Evolutionary conservation across 2,329 filamentous ascomycete genomes (phyloP), one percentile per base, ranked within the genome.

Genomic region (Botrytis fabae): DNA sequence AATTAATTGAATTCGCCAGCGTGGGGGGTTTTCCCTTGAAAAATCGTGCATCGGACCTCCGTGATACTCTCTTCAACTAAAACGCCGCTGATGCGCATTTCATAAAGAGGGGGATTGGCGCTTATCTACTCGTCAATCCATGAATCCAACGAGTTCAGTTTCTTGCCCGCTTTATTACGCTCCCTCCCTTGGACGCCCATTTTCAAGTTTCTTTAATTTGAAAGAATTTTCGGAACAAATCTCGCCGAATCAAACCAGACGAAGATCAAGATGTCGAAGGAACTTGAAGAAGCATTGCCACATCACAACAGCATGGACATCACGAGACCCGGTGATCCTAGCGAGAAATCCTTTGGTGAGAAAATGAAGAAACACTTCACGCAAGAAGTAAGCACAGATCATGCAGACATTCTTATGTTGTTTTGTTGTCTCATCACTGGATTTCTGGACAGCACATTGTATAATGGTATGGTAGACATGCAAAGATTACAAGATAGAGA

Each of bases 361-460:
- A 72, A 35, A 40, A 35, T 72, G 38, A 59, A n/a, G 9, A 72
- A 66, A 22, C 59, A 66, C 54, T 62, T 68, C 25, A 44, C 42
- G 44, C 62, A 65, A 46, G 62, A 73, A 72, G 42, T 73, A 42
- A 62, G 42, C 61, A 72, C 69, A 25, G 64, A 72, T 42, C 54
- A 68, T 54, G 69, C 69, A 28, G 40, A 72, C 44, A 44, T 73
- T 66, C 35, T 72, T 7, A 46, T 95, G 48, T 83, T 95, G 6
- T 83, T 88, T 46, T 93, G 91, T 82, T 95, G 94, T 80, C 82
- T 93, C 75, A 91, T 94, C 79, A 95, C 93, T 0, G 93, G 93
- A 6, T 84, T 95, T 20, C 85, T 94, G 12, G 93, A 95, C 82
- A 93, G 91, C 82, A 89, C 91, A 10, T 18, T 73, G 32, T 73